Conservation (phyloP, 495 filamentous ascomycete species). For the Penicillium samsonianum region DNA sequence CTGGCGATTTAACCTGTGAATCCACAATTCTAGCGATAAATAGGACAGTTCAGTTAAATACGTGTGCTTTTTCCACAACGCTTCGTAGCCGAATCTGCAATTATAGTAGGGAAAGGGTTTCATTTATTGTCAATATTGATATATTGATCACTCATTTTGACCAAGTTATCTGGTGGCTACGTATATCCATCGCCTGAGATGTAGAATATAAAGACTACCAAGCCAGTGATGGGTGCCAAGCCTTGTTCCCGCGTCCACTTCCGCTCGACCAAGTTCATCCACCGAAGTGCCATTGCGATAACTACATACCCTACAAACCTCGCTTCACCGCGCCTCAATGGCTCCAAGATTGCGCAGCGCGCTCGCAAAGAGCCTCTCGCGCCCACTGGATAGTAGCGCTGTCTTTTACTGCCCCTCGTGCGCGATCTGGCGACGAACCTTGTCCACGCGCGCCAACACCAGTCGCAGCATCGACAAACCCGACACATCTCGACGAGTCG, state of each 20-base stretch:
- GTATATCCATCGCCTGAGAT: too few relatives aligned
- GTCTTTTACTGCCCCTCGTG: slow-evolving; percentile 45
- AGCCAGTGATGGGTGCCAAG: slow-evolving; percentile 24
- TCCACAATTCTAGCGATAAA: slow-evolving; percentile 20
- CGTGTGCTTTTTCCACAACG: slow-evolving; percentile 7
- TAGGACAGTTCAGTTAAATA: slow-evolving; percentile 17
- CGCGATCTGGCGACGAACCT: slow-evolving; percentile 36
- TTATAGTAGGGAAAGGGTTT: not conserved
- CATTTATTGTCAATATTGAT: slow-evolving; percentile 13
- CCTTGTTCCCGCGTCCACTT: slow-evolving; percentile 23
- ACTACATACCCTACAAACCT: slow-evolving; percentile 12
- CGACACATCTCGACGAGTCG: slow-evolving; percentile 12
- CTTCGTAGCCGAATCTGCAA: not conserved
- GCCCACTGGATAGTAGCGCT: slow-evolving; percentile 22
- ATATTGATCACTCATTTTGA: slow-evolving; percentile 9
- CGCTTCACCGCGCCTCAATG: slow-evolving; percentile 31
- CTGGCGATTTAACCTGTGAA: slow-evolving; percentile 19
- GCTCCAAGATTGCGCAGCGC: slow-evolving; percentile 44
- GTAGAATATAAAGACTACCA: not conserved
- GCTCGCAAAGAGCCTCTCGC: slow-evolving; percentile 41
- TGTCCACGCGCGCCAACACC: slow-evolving; percentile 34
- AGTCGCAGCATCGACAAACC: slow-evolving; percentile 12
- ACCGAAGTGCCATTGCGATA: slow-evolving; percentile 11
- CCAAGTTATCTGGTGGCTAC: not conserved
- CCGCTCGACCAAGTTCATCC: slow-evolving; percentile 19